Evolutionary conservation across 225 moss, liverwort and hornwort species (phyloP), one percentile per base, ranked within the genome.

Genomic region (Neckera pumila): DNA sequence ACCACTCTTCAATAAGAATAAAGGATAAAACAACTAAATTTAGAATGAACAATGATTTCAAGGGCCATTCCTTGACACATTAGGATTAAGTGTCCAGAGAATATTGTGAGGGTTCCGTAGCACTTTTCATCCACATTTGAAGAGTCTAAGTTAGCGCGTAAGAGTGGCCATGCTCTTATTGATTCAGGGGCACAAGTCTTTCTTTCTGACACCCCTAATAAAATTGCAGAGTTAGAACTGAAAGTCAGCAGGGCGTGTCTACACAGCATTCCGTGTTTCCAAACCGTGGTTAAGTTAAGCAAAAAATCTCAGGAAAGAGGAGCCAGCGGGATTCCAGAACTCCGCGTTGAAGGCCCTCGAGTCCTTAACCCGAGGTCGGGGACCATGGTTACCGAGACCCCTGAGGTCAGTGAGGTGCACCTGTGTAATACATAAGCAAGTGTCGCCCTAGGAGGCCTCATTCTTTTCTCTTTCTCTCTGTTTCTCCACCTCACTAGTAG

Each of bases 61-160:
- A 45, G 8, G 43, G 10, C 7, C 30, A 43, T 73, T 47, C 16
- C 18, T 73, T 19, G 3, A 27, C 65, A 36, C 0, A 11, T 20
- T 10, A 19, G 19, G 8, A 66, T 66, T 11, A 2, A 66, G 2
- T 36, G 10, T 36, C 6, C 11, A 66, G 17, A 33, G 9, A 31
- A 31, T 64, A 64, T 33, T 64, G 64, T 17, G 2, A 64, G 3
- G 64, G 17, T 0, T 3, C 8, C 2, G 0, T 9, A 17, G 2
- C 33, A 64, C 17, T 64, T 33, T 65, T 66, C 66, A 36, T 65
- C 6, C 19, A 18, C 19, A 36, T 65, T 65, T 36, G 5, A 65
- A 65, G 17, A 65, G 3, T 34, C 64, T 64, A 33, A 17, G 4
- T 33, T 64, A 64, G 18, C 0, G 34, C 10, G 1, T 20, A 20